Evolutionary conservation across 768 basidiomycete species (phyloP), one percentile per base, ranked within the genome.

Genomic region (Pilatotrama ljubarskyi): DNA sequence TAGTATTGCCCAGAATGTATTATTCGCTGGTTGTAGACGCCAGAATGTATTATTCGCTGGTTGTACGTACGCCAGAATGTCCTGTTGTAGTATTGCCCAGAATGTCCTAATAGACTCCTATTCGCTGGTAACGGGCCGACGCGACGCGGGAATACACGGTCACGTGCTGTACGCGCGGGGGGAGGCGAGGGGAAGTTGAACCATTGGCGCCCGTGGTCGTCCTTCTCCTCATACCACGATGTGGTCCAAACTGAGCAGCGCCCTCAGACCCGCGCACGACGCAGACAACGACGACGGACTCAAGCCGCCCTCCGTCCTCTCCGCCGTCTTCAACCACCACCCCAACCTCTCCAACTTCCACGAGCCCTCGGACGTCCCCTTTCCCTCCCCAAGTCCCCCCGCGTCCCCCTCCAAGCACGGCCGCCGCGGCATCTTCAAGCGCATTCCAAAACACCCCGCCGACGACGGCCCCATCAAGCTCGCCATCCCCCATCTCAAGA

Each of bases 191-290:
- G 49, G 54, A 56, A 57, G 49, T 47, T 53, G 52, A 62, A 56
- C 29, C 55, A 42, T 62, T 49, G 56, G 52, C 61, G 61, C 61
- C 55, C 26, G 29, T 35, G 42, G 54, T 50, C 54, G 55, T 43
- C 51, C 46, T 51, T 51, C 35, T 51, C 43, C 46, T 13, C 49
- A 13, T 42, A n/a, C 56, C 6, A 58, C 44, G 5, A 86, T 87
- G 84, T 87, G 85, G 85, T 80, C 85, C 5, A 87, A 82, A 71
- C 68, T 87, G 41, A 83, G 79, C 68, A 80, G 76, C 65, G 82
- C 78, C 52, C 76, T 87, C 62, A 87, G 82, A 13, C 66, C 64
- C 24, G 55, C 40, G 6, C 46, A 59, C 13, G 67, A 70, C 49
- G 55, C 64, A 51, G 69, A 69, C 51, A 50, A 58, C 51, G 55